A percentile compares a stretch with the other conserved stretches of the same genome.
Conservation (phyloP, 2,329 filamentous ascomycete genomes). For the Amphichorda felina region DNA sequence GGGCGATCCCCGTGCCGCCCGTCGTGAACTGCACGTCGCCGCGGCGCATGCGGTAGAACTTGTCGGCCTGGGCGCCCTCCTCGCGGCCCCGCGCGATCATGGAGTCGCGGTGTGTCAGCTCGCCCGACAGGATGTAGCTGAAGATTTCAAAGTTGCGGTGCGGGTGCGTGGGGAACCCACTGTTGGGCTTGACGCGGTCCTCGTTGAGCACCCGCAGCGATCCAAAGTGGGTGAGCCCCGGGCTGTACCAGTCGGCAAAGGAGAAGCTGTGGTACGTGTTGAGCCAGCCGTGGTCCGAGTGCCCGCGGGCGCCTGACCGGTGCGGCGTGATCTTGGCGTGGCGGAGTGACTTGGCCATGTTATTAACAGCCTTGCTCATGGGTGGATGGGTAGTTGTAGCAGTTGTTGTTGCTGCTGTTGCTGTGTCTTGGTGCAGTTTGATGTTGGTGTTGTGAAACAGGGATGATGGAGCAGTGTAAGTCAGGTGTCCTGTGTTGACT, state of each 20-base stretch:
- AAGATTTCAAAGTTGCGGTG: constrained; percentile 88
- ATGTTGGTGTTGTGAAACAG: constrained; percentile 3
- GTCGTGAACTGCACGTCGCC: constrained; percentile 87
- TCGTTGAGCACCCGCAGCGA: constrained; percentile 79
- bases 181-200: constrained; percentile 63
- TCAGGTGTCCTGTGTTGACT: too few relatives aligned
- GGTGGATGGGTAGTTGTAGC: constrained; percentile 3
- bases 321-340: constrained; percentile 67
- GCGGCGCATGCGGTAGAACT: constrained; percentile 59
- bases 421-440: constrained; percentile 1
- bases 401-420: constrained; percentile 6
- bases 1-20: constrained; percentile 69
- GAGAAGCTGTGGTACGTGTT: constrained; percentile 80
- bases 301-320: constrained; percentile 59
- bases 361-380: constrained; percentile 25
- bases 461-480: not conserved
- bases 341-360: constrained; percentile 51
- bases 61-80: constrained; percentile 36
- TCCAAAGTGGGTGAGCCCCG: constrained; percentile 57
- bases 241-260: constrained; percentile 64
- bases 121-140: constrained; percentile 73
- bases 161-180: constrained; percentile 74
- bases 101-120: constrained; percentile 78
- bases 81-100: constrained; percentile 64
- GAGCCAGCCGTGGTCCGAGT: constrained; percentile 77